Evolutionary conservation across 2,329 filamentous ascomycete species (phyloP), one percentile per base, ranked within the genome.

Genomic region (Phialophora expanda): DNA sequence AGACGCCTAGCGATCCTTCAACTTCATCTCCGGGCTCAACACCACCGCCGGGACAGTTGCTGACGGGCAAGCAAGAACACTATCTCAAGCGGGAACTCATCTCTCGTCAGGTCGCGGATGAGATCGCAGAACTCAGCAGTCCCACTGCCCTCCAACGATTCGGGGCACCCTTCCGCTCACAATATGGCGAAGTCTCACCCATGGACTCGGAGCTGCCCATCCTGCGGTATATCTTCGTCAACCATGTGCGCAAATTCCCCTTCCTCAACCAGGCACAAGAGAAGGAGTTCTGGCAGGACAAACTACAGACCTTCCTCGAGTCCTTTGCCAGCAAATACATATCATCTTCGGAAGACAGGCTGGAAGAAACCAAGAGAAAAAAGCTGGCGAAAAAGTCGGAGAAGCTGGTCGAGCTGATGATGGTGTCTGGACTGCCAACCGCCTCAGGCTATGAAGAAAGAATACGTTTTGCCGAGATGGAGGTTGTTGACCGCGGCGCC

Each of bases 221-320:
- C 69, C 83, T 99, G 68, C 88, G 95, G 71, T 98, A 95, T 81
- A 97, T 99, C 75, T 99, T 99, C 76, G 95, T 98, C 62, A 90
- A 98, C 76, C 93, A 98, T 88, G 88, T 99, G 66, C 92, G 95
- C 75, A 96, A 98, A 74, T 99, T 99, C 74, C 95, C 95, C 0
- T 99, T 99, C 76, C 86, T 99, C 70, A 93, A 99, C 79, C 92
- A 96, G 83, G 95, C 95, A 24, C 90, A 88, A 75, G 95, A 99
- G 85, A 97, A 98, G 85, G 95, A 99, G 80, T 99, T 99, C 75
- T 99, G 95, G 95, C 95, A 99, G 81, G 93, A 98, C 76, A 98
- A 96, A 78, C 83, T 99, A 67, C 95, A 99, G 82, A 87, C 93
- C 76, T 99, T 99, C 75, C 85, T 99, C 26, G 93, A 98, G 78